A percentile compares a stretch with the other conserved stretches of the same genome.
These are phyloP conservation scores for Trichoderma citrinoviride DNA, from an alignment of 2,329 filamentous ascomycete species.

Conservation along the genomic window DNA sequence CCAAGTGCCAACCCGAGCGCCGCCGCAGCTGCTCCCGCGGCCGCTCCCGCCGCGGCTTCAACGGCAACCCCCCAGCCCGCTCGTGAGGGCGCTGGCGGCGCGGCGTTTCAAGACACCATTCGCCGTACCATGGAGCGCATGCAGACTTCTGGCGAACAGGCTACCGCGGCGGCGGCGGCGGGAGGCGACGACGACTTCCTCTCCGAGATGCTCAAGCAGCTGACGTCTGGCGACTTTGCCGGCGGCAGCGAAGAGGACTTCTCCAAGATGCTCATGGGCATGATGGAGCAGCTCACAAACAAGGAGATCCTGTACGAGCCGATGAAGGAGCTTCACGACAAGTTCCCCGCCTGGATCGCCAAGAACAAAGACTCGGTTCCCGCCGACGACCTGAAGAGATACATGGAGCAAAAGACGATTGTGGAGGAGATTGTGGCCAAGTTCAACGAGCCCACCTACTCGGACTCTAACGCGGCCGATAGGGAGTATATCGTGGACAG, in stretches of 20 bases:
- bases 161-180: constrained; percentile 71
- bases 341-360: constrained; percentile 86
- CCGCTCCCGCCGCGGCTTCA: neutral
- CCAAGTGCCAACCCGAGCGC: neutral
- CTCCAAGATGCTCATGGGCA: constrained; percentile 89
- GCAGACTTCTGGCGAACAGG: constrained; percentile 82
- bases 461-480: constrained; percentile 76
- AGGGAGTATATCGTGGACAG: constrained; percentile 91
- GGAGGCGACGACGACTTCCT: constrained; percentile 74
- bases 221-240: constrained; percentile 60
- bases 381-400: constrained; percentile 72
- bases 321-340: constrained; percentile 94
- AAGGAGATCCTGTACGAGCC: constrained; percentile 98
- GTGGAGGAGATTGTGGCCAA: constrained; percentile 84
- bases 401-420: constrained; percentile 73
- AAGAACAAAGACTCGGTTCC: constrained; percentile 67
- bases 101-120: constrained; percentile 86
- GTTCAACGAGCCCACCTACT: constrained; percentile 80
- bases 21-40: constrained; percentile 26
- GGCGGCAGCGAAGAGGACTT: constrained; percentile 75
- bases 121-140: constrained; percentile 93
- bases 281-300: constrained; percentile 99
- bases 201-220: constrained; percentile 87
- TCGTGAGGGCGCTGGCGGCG: constrained; percentile 30
- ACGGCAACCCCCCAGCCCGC: constrained; percentile 26